phyloP scores from a whole-genome alignment of 2,329 filamentous ascomycete genomes.

The Xylariaceae sp. region DNA sequence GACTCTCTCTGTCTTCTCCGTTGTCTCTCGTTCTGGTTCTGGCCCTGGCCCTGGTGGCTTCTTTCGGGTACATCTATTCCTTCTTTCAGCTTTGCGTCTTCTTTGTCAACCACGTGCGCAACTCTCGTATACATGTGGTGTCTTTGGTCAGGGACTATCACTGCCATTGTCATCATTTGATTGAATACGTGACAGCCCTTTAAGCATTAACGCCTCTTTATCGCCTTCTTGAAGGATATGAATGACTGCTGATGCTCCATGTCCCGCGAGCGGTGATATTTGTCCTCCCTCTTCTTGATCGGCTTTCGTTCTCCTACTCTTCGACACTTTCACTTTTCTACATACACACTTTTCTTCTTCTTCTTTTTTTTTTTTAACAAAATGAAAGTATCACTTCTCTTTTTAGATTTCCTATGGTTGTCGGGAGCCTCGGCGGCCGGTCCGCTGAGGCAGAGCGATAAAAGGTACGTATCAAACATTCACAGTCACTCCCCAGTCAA shows the following conservation, averaged over 20 bases:
- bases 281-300: conserved; percentile 2
- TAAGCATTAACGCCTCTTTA: conserved; percentile 23
- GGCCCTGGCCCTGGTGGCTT: conserved; percentile 7
- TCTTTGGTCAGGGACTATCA: conserved; percentile 10
- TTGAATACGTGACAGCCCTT: conserved; percentile 17
- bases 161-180: conserved; percentile 19
- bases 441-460: conserved; percentile 26
- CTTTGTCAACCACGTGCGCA: conserved; percentile 13
- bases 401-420: conserved; percentile 29
- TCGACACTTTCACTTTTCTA: conserved; percentile 16
- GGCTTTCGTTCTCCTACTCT: conserved; percentile 18
- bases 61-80: conserved; percentile 7
- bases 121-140: conserved; percentile 20
- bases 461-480: conserved; percentile 21
- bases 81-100: conserved; percentile 8
- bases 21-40: conserved; percentile 10
- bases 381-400: conserved; percentile 29
- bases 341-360: not conserved
- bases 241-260: conserved; percentile 19
- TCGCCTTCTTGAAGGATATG: conserved; percentile 24
- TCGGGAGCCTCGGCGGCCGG: conserved; percentile 30
- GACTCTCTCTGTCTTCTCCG: conserved; percentile 3
- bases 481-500: not conserved
- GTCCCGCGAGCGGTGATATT: conserved; percentile 14
- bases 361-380: conserved; percentile 11